These are phyloP conservation scores for Massospora cicadina DNA, from an alignment of 371 early-diverging fungal genomes.

Conservation along the genomic window DNA sequence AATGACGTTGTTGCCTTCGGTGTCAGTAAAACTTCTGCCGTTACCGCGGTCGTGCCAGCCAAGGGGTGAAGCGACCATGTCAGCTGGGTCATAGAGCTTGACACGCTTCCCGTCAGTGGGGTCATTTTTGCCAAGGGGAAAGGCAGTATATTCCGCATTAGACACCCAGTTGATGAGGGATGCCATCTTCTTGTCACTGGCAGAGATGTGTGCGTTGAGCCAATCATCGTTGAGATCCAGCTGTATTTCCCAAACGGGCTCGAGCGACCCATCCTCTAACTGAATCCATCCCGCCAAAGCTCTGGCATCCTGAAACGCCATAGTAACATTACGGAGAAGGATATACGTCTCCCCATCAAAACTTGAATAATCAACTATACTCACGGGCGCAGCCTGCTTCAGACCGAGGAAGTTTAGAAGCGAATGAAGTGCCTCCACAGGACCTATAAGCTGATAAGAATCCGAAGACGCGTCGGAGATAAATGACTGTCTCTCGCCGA, in stretches of 20 bases:
- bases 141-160: conserved; percentile 55
- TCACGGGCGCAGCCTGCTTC: no score
- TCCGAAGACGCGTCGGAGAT: no score
- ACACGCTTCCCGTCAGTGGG: conserved; percentile 49
- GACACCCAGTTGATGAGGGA: conserved; percentile 76
- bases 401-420: no score
- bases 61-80: conserved; percentile 47
- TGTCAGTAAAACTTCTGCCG: conserved; percentile 39
- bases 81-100: conserved; percentile 50
- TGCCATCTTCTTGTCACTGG: conserved; percentile 41
- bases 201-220: conserved; percentile 71
- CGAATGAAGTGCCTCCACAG: no score
- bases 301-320: no score
- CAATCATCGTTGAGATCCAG: conserved; percentile 79
- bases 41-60: conserved; percentile 53
- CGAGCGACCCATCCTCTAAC: no score
- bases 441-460: no score
- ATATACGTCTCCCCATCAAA: no score
- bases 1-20: conserved; percentile 62
- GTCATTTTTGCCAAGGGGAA: conserved; percentile 72
- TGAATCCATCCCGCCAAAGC: no score
- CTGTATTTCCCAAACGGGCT: conserved; percentile 70
- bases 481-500: no score
- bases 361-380: no score
- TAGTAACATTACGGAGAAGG: no score